A percentile compares a stretch with the other conserved stretches of the same genome.
Conservation (phyloP, 495 filamentous ascomycete species). For the Penicillium soppii region DNA sequence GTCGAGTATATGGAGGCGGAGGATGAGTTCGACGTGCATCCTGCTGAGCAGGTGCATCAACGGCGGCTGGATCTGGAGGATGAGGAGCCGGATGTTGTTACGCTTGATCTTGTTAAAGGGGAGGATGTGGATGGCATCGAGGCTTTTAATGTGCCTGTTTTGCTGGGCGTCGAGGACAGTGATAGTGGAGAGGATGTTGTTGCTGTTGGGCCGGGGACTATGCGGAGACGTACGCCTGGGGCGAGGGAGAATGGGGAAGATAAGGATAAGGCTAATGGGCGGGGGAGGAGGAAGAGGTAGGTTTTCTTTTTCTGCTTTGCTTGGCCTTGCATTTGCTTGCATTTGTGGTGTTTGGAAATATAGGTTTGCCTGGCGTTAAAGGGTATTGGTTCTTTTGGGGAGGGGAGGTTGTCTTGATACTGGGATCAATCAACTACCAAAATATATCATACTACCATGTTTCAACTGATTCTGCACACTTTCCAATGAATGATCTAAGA, state of each 20-base stretch:
- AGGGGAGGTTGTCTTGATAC: too few species aligned
- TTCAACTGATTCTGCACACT: too few species aligned
- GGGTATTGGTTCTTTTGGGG: too few species aligned
- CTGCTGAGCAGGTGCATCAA: conserved; percentile 91
- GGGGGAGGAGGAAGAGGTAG: not conserved
- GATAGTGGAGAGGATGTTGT: conserved; percentile 88
- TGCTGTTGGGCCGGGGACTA: conserved; percentile 78
- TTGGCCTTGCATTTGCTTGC: not conserved
- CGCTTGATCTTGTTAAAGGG: conserved; percentile 63
- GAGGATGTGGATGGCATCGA: conserved; percentile 51
- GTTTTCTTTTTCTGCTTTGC: not conserved
- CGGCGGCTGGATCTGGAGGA: conserved; percentile 85
- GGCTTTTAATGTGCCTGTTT: conserved; percentile 80
- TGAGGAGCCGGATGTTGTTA: conserved; percentile 83
- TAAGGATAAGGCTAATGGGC: conserved; percentile 1
- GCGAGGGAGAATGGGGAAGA: conserved; percentile 43
- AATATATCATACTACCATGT: too few species aligned
- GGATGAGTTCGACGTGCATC: conserved; percentile 98
- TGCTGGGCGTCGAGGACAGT: conserved; percentile 74
- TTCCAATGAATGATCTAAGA: too few species aligned
- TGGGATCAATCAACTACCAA: too few species aligned
- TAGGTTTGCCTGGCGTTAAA: too few species aligned
- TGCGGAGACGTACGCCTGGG: conserved; percentile 71
- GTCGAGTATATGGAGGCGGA: conserved; percentile 93
- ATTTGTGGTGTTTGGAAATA: too few species aligned